phyloP scores from a whole-genome alignment of 371 early-diverging fungal species.

The Mortierella sp. region DNA sequence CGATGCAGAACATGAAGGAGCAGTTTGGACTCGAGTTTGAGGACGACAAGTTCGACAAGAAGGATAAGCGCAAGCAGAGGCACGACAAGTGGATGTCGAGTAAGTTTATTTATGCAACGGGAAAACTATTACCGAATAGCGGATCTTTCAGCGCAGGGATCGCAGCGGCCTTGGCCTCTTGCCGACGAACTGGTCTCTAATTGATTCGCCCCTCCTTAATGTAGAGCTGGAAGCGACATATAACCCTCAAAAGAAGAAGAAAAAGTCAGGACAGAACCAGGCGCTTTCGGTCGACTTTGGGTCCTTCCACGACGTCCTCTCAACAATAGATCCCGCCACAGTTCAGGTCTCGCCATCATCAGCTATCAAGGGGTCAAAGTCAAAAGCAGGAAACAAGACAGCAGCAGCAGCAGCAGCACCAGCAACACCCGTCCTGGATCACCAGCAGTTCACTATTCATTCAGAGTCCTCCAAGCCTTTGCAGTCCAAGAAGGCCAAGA shows the following conservation, averaged over 20 bases:
- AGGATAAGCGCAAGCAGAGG: slow-evolving; percentile 67
- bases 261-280: slow-evolving; percentile 58
- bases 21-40: slow-evolving; percentile 46
- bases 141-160: too few species aligned
- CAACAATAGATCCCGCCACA: slow-evolving; percentile 58
- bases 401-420: slow-evolving; percentile 28
- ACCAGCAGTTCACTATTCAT: slow-evolving; percentile 56
- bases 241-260: slow-evolving; percentile 62
- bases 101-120: slow-evolving; percentile 31
- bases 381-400: slow-evolving; percentile 27
- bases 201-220: too few species aligned
- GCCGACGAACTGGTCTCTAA: too few species aligned
- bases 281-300: slow-evolving; percentile 59
- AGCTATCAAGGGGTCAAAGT: slow-evolving; percentile 26
- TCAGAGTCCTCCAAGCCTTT: slow-evolving; percentile 50
- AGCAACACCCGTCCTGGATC: slow-evolving; percentile 19
- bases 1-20: slow-evolving; percentile 37
- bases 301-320: slow-evolving; percentile 55
- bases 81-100: slow-evolving; percentile 74
- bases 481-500: slow-evolving; percentile 64
- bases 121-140: too few species aligned
- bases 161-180: too few species aligned
- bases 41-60: slow-evolving; percentile 54
- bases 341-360: slow-evolving; percentile 35
- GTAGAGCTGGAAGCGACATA: slow-evolving; percentile 70